Percentiles rank a stretch among this genome's conserved stretches.
Conservation (phyloP, 1,139 yeast genomes). For the Hansenula anomala region DNA sequence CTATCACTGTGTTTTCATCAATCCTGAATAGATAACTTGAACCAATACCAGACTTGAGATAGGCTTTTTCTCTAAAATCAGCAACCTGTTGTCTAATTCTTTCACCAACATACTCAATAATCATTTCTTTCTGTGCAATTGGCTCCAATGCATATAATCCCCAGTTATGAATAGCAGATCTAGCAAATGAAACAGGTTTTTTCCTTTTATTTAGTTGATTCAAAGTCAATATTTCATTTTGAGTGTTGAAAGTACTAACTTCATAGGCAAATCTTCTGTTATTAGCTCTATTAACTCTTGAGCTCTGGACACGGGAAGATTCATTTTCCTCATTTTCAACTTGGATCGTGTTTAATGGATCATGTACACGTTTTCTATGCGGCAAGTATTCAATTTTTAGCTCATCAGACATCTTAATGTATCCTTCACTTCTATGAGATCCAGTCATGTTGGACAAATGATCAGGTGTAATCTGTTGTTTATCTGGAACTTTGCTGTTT, state of each 20-base stretch:
- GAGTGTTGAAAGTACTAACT: slow-evolving; percentile 77
- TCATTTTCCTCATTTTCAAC: slow-evolving; percentile 49
- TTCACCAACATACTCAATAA: slow-evolving; percentile 98
- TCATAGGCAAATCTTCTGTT: slow-evolving; percentile 91
- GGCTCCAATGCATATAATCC: slow-evolving; percentile 95
- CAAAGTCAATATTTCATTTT: slow-evolving; percentile 74
- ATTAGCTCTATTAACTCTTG: slow-evolving; percentile 84
- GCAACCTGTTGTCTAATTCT: slow-evolving; percentile 92
- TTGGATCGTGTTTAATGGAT: slow-evolving; percentile 32
- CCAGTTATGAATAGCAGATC: slow-evolving; percentile 98
- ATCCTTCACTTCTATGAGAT: slow-evolving; percentile 72
- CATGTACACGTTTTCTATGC: slow-evolving; percentile 52
- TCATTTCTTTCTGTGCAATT: slow-evolving; percentile 93
- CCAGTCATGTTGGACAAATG: slow-evolving; percentile 46
- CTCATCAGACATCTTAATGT: slow-evolving; percentile 65
- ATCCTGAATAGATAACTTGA: slow-evolving; percentile 89
- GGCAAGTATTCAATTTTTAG: slow-evolving; percentile 76
- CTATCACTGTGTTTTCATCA: slow-evolving; percentile 92
- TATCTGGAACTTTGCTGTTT: slow-evolving; percentile 22
- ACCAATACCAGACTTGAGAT: slow-evolving; percentile 88
- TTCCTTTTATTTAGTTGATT: slow-evolving; percentile 79
- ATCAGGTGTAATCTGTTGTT: neutral
- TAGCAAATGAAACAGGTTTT: slow-evolving; percentile 91
- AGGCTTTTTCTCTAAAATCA: slow-evolving; percentile 84
- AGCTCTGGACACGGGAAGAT: slow-evolving; percentile 31